A percentile compares a stretch with the other conserved stretches of the same genome.
phyloP scores from a whole-genome alignment of 179 eudicot genomes.

The Spergularia azorica region DNA sequence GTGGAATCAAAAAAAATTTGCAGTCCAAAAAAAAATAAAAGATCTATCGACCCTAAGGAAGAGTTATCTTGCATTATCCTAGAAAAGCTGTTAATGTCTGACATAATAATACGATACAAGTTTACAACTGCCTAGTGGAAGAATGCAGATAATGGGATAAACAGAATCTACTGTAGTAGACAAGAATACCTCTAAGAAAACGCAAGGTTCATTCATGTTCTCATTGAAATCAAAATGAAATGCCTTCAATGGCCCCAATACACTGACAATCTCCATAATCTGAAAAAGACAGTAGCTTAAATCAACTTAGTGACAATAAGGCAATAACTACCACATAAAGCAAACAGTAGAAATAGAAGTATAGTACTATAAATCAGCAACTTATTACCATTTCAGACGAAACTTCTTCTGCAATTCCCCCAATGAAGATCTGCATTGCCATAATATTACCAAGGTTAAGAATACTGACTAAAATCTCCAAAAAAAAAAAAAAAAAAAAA shows the following conservation, averaged over 20 bases:
- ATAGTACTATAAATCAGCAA: neutral
- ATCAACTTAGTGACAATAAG: neutral
- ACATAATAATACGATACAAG: conserved; percentile 1
- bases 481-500: too few relatives aligned
- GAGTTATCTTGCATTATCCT: neutral
- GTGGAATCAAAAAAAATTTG: neutral
- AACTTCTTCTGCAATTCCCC: conserved; percentile 75
- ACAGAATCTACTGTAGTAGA: neutral
- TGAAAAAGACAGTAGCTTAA: conserved; percentile 36
- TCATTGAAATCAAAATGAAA: conserved; percentile 51
- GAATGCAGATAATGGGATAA: neutral
- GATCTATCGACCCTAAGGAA: neutral
- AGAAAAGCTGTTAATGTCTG: neutral
- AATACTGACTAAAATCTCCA: neutral
- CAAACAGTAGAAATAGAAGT: neutral
- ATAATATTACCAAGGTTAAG: conserved; percentile 22
- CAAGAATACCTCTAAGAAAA: conserved; percentile 80
- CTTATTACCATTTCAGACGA: conserved; percentile 83
- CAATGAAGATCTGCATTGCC: conserved; percentile 76
- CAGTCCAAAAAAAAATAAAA: neutral
- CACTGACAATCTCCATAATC: conserved; percentile 77
- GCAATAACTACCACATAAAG: conserved; percentile 11
- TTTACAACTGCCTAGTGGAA: neutral
- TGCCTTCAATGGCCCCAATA: conserved; percentile 82
- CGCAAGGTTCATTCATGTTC: conserved; percentile 54